Conservation (phyloP, 176 grass and related monocot species). For the Carex parvula region DNA sequence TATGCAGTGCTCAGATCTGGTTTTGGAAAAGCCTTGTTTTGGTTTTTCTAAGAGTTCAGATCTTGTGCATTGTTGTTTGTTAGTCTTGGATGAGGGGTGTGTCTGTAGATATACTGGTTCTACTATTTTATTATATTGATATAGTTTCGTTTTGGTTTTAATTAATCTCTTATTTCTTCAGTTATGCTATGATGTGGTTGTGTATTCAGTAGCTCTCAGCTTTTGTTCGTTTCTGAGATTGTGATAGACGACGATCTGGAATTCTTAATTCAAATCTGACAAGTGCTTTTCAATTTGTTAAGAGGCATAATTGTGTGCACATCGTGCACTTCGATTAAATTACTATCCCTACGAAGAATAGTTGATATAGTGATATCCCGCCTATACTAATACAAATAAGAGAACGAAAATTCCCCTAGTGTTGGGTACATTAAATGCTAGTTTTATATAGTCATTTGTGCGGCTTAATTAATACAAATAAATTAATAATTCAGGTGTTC, state of each 20-base stretch:
- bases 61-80: conserved; percentile 12
- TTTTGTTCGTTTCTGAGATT: background rate
- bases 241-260: background rate
- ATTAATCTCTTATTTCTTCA: background rate
- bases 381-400: background rate
- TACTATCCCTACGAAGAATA: background rate
- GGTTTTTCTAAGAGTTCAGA: background rate
- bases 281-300: background rate
- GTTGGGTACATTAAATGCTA: background rate
- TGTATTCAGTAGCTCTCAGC: background rate
- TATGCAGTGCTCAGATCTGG: conserved; percentile 47
- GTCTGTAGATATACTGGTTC: background rate
- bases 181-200: conserved; percentile 1
- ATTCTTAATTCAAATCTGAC: background rate
- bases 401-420: background rate
- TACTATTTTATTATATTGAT: conserved; percentile 14
- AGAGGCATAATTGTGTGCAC: background rate
- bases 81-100: background rate
- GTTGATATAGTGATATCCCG: background rate
- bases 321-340: background rate
- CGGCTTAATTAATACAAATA: background rate
- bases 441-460: background rate
- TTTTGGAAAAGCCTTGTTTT: background rate
- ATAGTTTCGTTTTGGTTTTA: background rate
- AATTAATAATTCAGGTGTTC: background rate